Base-by-base conservation (phyloP, 106 monocot genomes). In the Gastrodia elata region DNA sequence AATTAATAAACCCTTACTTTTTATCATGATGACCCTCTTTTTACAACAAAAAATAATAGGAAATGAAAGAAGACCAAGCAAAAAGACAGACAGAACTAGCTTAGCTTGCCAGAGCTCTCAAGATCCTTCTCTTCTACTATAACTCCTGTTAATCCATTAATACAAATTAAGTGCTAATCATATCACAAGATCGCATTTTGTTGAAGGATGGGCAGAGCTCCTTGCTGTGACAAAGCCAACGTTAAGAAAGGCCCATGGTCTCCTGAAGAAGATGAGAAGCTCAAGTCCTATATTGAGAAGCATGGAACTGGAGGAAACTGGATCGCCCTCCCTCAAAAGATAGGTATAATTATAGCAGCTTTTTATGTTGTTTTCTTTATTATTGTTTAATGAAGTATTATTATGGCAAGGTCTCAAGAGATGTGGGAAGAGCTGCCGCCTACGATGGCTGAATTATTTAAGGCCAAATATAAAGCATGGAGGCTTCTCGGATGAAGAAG, bases 361-460 rank as follows among this genome's bases (percentile, higher is more conserved):
- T 0, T 65, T 6, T 36, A 65, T 65, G 35, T 36, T 68, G 39
- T 4, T 24, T 22, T 39, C 8, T 24, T 68, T 39, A 24, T 22
- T 4, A 40, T 39, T 36, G 35, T 18, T 35, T 65, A 18, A 18
- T 36, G 65, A 65, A 25, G 13, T 65, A 37, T 6, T 39, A 38
- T 65, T 74, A 26, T 33, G 1, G 56, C 36, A 65, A 94, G 94
- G 94, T 42, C 83, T 95, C 34, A 95, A 89, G 74, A 69, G 94
- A 52, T 95, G 94, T 43, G 94, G 94, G 24, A 95, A 95, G 89
- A 95, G 94, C 77, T 95, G 94, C 70, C 89, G 94, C 33, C 91
- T 95, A 68, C 84, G 94, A 38, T 95, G 94, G 94, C 80, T 95
- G 46, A 95, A 95, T 74, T 95, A 95, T 57, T 91, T 95, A 77